These are phyloP conservation scores for Neofusicoccum cordaticola DNA, from an alignment of 2,329 filamentous ascomycete species.

Conservation along the genomic window DNA sequence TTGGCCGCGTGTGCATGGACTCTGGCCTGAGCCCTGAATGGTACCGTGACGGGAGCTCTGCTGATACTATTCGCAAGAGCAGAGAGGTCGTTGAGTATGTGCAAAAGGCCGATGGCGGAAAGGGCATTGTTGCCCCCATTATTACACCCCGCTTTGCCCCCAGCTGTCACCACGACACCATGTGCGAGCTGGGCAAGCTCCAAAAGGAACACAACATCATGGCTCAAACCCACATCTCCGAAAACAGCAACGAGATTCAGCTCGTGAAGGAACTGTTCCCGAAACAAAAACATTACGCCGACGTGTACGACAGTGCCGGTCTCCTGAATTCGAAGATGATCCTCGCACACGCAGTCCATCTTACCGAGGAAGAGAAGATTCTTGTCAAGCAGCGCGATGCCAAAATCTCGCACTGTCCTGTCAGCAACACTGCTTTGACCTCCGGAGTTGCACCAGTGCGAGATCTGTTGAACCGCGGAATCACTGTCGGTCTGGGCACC, in stretches of 20 bases:
- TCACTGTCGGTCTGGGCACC: slow-evolving; percentile 82
- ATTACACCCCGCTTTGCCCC: slow-evolving; percentile 69
- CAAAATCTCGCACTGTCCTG: slow-evolving; percentile 82
- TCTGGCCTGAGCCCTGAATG: slow-evolving; percentile 62
- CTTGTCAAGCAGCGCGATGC: slow-evolving; percentile 61
- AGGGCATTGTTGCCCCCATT: slow-evolving; percentile 69
- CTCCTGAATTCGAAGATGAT: slow-evolving; percentile 73
- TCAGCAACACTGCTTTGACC: slow-evolving; percentile 78
- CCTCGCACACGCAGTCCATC: slow-evolving; percentile 80
- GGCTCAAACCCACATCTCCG: slow-evolving; percentile 85
- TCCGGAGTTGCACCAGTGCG: slow-evolving; percentile 76
- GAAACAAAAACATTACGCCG: slow-evolving; percentile 61
- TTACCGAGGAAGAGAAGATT: slow-evolving; percentile 63
- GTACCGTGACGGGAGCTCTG: slow-evolving; percentile 72
- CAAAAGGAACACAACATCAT: slow-evolving; percentile 62
- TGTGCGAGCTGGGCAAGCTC: slow-evolving; percentile 63
- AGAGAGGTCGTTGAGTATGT: slow-evolving; percentile 57
- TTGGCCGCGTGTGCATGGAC: slow-evolving; percentile 92
- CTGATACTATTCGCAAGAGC: slow-evolving; percentile 55
- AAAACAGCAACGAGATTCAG: slow-evolving; percentile 71
- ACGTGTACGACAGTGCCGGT: slow-evolving; percentile 72
- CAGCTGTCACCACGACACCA: slow-evolving; percentile 52
- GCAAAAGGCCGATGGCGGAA: slow-evolving; percentile 60
- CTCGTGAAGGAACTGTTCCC: slow-evolving; percentile 73
- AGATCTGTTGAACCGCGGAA: slow-evolving; percentile 67